Evolutionary conservation across 768 basidiomycete genomes (phyloP), one percentile per base, ranked within the genome.

Genomic region (Pulveroboletus sp.): DNA sequence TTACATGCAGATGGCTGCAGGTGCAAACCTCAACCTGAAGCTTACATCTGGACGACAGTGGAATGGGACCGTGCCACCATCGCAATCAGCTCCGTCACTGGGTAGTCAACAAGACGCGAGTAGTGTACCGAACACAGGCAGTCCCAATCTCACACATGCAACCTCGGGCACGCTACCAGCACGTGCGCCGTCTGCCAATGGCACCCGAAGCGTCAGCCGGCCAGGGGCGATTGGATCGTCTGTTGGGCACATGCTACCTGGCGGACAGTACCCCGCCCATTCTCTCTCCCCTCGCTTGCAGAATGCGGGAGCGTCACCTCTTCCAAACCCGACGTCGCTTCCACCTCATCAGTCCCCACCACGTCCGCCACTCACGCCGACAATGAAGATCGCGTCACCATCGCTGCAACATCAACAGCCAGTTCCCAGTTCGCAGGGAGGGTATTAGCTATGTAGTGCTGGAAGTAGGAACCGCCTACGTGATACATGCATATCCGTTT

Each of bases 141-240:
- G 68, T 54, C 76, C 74, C 8, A 62, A 44, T 30, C 54, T 51
- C 26, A 16, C 46, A 14, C 71, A 76, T 50, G 57, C 70, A n/a
- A 59, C 67, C 10, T 71, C 69, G 31, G 66, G 62, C 45, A 49
- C 49, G 16, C 69, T 74, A 3, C 75, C 75, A 20, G 57, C 58
- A 16, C 75, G 81, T 20, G 74, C 76, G 11, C 77, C 82, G 3
- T 83, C 82, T 0, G 75, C 78, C 17, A 81, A 80, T 57, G 81
- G 82, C 6, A 73, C 72, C n/a, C 77, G 79, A 37, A 70, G 71
- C 20, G 69, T 67, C 12, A 64, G 67, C 60, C 69, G 77, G 40
- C 34, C 57, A 3, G 63, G 57, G 22, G 45, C 23, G 24, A 60
- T 63, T 26, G 52, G 50, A 16, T 23, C 56, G 23, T 43, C 59